Percentiles rank a stretch among this genome's conserved stretches.
These are phyloP conservation scores for Erodium trifolium DNA, from an alignment of 441 rosid species.

Conservation along the genomic window DNA sequence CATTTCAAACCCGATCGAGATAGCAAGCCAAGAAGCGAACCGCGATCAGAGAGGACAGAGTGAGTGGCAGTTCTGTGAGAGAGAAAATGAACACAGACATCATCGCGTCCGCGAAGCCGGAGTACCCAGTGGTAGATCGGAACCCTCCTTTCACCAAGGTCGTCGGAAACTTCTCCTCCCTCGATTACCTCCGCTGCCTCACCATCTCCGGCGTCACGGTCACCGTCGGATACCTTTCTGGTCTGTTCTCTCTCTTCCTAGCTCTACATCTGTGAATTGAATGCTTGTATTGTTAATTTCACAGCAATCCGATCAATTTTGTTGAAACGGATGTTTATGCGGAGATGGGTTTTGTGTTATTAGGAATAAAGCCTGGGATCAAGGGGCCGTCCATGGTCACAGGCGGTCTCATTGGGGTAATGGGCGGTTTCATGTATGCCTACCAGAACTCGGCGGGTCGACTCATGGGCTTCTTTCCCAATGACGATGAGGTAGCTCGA, in stretches of 20 bases:
- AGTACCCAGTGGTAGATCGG: constrained; percentile 66
- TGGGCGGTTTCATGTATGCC: constrained; percentile 99
- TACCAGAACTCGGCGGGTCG: constrained; percentile 96
- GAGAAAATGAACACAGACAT: constrained; percentile 66
- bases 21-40: too few species aligned
- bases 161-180: constrained; percentile 78
- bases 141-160: constrained; percentile 65
- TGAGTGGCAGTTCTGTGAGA: not conserved
- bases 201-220: constrained; percentile 80
- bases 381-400: constrained; percentile 93
- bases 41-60: too few species aligned
- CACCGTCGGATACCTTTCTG: constrained; percentile 94
- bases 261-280: not conserved
- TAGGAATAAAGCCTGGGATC: constrained; percentile 78
- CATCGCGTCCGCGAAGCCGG: constrained; percentile 50
- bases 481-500: constrained; percentile 72
- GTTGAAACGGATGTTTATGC: not conserved
- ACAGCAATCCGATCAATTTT: not conserved
- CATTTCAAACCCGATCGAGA: too few species aligned
- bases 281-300: too few species aligned
- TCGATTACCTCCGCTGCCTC: constrained; percentile 67
- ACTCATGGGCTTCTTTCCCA: constrained; percentile 93
- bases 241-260: constrained; percentile 23
- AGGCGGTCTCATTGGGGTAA: constrained; percentile 81
- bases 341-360: constrained; percentile 6